Evolutionary conservation across 768 basidiomycete genomes (phyloP), one percentile per base, ranked within the genome.

Genomic region (Phylloporus arenicola): DNA sequence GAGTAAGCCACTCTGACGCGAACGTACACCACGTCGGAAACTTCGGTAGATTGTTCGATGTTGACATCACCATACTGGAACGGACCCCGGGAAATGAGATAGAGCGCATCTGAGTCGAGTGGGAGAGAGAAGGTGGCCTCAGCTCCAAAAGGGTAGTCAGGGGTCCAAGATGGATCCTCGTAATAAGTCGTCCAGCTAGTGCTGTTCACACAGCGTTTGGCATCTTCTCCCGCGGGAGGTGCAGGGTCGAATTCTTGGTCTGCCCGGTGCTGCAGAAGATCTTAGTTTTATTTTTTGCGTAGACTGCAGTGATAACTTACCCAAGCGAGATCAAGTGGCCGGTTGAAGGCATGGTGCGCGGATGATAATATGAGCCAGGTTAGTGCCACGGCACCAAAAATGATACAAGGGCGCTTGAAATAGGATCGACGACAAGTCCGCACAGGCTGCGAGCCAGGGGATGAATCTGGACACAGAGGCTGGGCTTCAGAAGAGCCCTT

Each of bases 61-160:
- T 63, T 57, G 30, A 69, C 58, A 12, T 38, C 17, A 22, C 72
- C 70, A 0, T 51, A 35, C 35, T 71, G 62, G 51, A 53, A 51
- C 1, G 29, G 39, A 13, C 71, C 71, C 31, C 56, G 65, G 42
- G 71, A 55, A 12, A 64, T 6, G 24, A 73, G 51, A 43, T 57
- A 68, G 40, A 72, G 54, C 6, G 41, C 51, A 33, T 72, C 67
- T 10, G 64, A 56, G 27, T 63, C 43, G 34, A 62, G 31, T 12
- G 72, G 68, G 13, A 73, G 66, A 17, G 61, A 53, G 51, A 71
- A 59, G 1, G 47, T 35, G 10, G 58, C 45, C 42, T 62, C 58
- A 2, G 68, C 65, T n/a, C 65, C 64, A 24, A 59, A 53, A 17
- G 55, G 62, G 25, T 56, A 48, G 3, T 54, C 51, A 3, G 24